phyloP scores from a whole-genome alignment of 1,284 basidiomycete genomes.

The Puccinia polysora region DNA sequence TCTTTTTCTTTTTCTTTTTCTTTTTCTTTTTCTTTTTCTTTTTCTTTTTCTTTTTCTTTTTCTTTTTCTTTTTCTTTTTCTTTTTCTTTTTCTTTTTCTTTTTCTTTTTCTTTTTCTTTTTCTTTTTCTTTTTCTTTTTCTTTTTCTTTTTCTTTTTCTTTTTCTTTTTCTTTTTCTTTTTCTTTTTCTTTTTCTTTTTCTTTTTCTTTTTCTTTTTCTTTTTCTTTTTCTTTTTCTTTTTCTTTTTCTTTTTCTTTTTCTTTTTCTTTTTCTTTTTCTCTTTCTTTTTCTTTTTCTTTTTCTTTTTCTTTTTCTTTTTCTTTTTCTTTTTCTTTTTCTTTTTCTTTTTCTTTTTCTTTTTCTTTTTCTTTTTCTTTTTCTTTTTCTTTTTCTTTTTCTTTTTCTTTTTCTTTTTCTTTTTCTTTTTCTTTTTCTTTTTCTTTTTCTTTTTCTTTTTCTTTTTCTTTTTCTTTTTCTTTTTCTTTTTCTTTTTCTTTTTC shows the following conservation, averaged over 20 bases:
- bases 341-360: neutral
- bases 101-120: neutral
- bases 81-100: no score
- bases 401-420: neutral
- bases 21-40: no score
- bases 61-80: no score
- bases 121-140: neutral
- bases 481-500: neutral
- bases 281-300: slow-evolving; percentile 2
- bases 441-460: neutral
- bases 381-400: neutral
- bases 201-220: neutral
- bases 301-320: neutral
- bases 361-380: neutral
- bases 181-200: neutral
- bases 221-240: neutral
- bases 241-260: neutral
- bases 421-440: neutral
- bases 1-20: no score
- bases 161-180: neutral
- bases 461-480: neutral
- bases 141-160: neutral
- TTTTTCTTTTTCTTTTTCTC: neutral
- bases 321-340: neutral
- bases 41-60: no score